Percentiles rank a stretch among this genome's conserved stretches.
Conservation (phyloP, 2,329 filamentous ascomycete genomes). For the Rasamsonia emersonii region DNA sequence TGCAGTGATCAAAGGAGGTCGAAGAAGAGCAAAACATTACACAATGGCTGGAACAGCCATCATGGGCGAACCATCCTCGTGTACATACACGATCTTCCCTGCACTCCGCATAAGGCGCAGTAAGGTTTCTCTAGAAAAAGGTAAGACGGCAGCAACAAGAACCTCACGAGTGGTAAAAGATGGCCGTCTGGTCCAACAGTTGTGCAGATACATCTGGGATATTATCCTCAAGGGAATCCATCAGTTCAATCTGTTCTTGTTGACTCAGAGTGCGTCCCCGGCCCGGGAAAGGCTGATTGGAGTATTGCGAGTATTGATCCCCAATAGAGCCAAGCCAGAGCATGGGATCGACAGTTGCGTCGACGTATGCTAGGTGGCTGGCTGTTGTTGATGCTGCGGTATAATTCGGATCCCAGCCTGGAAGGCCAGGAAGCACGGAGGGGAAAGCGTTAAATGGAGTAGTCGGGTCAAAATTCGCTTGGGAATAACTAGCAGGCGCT, state of each 20-base stretch:
- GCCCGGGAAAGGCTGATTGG: constrained; percentile 37
- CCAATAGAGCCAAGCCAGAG: constrained; percentile 36
- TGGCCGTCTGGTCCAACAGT: constrained; percentile 31
- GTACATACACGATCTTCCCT: too few species aligned
- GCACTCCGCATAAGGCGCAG: too few species aligned
- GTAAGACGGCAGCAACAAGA: too few species aligned
- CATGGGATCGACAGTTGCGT: constrained; percentile 29
- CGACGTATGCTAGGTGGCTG: constrained; percentile 25
- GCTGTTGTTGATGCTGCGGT: constrained; percentile 28
- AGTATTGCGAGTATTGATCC: constrained; percentile 40
- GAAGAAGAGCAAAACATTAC: too few species aligned
- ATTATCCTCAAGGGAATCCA: constrained; percentile 64
- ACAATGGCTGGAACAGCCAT: too few species aligned
- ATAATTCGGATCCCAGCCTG: constrained; percentile 35
- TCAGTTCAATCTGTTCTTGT: constrained; percentile 73
- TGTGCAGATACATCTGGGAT: constrained; percentile 36
- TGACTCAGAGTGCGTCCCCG: constrained; percentile 62
- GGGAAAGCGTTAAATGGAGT: constrained; percentile 34
- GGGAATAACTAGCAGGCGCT: constrained; percentile 15
- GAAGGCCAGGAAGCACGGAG: constrained; percentile 30
- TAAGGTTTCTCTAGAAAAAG: too few species aligned
- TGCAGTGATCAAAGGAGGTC: too few species aligned
- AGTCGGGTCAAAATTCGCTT: constrained; percentile 25
- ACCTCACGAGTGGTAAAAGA: constrained; percentile 31
- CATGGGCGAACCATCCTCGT: too few species aligned